Base-by-base conservation (phyloP, 2,329 filamentous ascomycete genomes). In the Alternaria angustiovoidea region DNA sequence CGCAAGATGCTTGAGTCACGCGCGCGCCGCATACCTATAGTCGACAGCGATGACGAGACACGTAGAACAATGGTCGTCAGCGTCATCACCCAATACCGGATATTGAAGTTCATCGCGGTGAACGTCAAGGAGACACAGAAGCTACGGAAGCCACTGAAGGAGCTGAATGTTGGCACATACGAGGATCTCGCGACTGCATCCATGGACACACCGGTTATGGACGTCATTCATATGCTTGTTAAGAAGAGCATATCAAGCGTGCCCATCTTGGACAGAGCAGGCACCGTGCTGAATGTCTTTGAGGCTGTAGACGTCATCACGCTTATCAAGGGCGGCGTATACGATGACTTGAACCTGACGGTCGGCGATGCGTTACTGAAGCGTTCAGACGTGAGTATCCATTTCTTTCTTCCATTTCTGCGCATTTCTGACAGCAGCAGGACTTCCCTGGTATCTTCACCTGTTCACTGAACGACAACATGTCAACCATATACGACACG, bases 361-460 rank as follows among this genome's bases (percentile, higher is more conserved):
- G 92, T 98, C 5, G 95, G 94, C 43, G 94, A 97, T 64, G 94
- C 94, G 2, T 82, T 98, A 57, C 89, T 92, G 70, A 96, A 91
- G 78, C 88, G 94, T 63, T 88, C 92, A 12, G 91, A 96, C 53
- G 87, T 89, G 80, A 65, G 82, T 78, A 6, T 7, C 3, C 11
- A 16, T 26, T 18, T 34, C 7, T 30, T 22, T 8, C n/a, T 28
- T 14, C 24, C 24, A 26, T 11, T 30, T 2, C 32, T 36, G 8
- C 14, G 7, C n/a, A 9, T 48, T 41, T 53, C 71, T 77, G 16
- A 78, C 38, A 22, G 16, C n/a, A n/a, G 5, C 63, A 89, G 85
- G 94, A 97, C 70, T 97, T 97, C 73, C 91, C 93, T 0, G 95
- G 96, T 43, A 98, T 99, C 65, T 98, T 97, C 80, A 98, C 94